These are phyloP conservation scores for Scleromitrula shiraiana DNA, from an alignment of 2,329 filamentous ascomycete species.

Conservation along the genomic window DNA sequence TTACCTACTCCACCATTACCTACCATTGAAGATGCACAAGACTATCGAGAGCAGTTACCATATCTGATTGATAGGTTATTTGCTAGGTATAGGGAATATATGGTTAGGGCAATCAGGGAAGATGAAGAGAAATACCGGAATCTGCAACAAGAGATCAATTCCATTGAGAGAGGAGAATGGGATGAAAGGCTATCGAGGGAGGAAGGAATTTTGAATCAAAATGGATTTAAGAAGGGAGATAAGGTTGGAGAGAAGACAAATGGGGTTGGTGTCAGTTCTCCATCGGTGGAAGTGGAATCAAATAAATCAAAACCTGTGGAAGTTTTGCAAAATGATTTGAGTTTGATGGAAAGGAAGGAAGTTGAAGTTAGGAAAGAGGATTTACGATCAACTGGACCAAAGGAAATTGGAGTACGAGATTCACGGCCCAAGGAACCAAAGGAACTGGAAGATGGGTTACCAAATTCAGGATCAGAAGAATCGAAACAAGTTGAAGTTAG, in stretches of 20 bases:
- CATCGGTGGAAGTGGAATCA: not conserved
- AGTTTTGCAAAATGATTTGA: no score
- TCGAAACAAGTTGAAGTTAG: no score
- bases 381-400: no score
- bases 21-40: conserved; percentile 56
- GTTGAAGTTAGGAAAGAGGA: no score
- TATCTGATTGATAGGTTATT: conserved; percentile 67
- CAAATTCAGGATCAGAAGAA: no score
- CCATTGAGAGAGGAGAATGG: conserved; percentile 55
- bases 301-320: conserved; percentile 3
- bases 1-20: conserved; percentile 55
- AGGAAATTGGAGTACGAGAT: no score
- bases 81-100: conserved; percentile 60
- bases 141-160: conserved; percentile 59
- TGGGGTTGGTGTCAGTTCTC: not conserved
- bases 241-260: not conserved
- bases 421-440: no score
- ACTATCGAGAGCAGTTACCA: conserved; percentile 60
- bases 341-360: no score
- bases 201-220: not conserved
- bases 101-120: conserved; percentile 62
- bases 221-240: not conserved
- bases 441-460: no score
- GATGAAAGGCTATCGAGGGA: conserved; percentile 34
- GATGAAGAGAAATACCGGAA: conserved; percentile 62